These are phyloP conservation scores for Gamsiella multidivaricata DNA, from an alignment of 192 early-diverging fungal species.

Conservation along the genomic window DNA sequence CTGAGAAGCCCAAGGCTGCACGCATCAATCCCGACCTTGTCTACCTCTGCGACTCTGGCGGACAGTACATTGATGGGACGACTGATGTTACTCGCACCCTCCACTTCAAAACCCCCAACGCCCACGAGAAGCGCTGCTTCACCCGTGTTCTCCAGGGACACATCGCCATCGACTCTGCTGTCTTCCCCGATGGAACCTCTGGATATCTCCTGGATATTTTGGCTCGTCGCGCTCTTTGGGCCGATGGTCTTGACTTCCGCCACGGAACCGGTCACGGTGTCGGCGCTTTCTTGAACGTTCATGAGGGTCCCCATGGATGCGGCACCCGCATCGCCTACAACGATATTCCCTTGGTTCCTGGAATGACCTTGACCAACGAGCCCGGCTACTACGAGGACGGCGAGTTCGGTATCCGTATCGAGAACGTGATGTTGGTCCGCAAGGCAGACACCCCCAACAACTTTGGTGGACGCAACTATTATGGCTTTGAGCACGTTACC, in stretches of 20 bases:
- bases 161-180: conserved; percentile 87
- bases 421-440: conserved; percentile 90
- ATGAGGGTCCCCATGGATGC: conserved; percentile 96
- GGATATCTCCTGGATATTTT: conserved; percentile 93
- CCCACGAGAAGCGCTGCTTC: conserved; percentile 90
- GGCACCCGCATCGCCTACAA: conserved; percentile 80
- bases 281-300: conserved; percentile 93
- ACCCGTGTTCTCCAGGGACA: conserved; percentile 99
- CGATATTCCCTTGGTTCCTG: conserved; percentile 79
- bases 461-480: conserved; percentile 85
- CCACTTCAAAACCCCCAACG: conserved; percentile 88
- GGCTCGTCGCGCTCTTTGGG: conserved; percentile 90
- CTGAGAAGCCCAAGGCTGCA: conserved; percentile 82
- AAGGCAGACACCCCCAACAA: conserved; percentile 78
- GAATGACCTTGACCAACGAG: conserved; percentile 98
- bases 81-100: conserved; percentile 97
- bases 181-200: conserved; percentile 89
- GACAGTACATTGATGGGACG: conserved; percentile 96
- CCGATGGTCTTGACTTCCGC: conserved; percentile 92
- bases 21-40: conserved; percentile 78
- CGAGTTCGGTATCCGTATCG: conserved; percentile 96
- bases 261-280: conserved; percentile 99
- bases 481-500: conserved; percentile 94
- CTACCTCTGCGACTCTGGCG: conserved; percentile 97
- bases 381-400: conserved; percentile 99